These are phyloP conservation scores for Fusarium phyllophilum DNA, from an alignment of 2,329 filamentous ascomycete genomes.

Conservation along the genomic window DNA sequence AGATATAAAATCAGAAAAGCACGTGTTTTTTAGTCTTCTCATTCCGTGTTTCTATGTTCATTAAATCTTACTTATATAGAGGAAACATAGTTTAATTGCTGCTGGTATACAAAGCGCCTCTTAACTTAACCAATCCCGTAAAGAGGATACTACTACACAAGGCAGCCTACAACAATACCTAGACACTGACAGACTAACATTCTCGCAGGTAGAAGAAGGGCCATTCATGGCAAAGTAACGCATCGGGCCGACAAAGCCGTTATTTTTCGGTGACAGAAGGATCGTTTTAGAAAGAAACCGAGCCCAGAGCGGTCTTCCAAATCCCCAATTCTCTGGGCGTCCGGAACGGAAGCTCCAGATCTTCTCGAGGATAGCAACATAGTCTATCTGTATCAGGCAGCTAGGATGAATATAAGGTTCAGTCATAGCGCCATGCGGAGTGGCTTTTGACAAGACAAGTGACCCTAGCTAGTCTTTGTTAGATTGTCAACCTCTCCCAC, in stretches of 20 bases:
- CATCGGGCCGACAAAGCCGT: not conserved
- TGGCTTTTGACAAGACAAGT: not conserved
- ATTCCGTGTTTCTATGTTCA: too few species aligned
- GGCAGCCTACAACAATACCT: too few species aligned
- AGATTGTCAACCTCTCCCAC: not conserved
- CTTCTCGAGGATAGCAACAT: not conserved
- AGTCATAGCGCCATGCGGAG: not conserved
- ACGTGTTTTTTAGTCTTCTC: too few species aligned
- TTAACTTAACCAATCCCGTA: accelerated
- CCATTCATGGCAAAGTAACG: too few species aligned
- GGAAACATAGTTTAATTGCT: too few species aligned
- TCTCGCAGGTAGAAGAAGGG: not conserved
- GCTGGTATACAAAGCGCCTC: too few species aligned
- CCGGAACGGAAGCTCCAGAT: not conserved
- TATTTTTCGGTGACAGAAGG: too few species aligned
- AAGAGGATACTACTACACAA: too few species aligned
- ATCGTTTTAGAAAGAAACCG: not conserved
- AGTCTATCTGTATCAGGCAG: not conserved
- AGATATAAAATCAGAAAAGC: too few species aligned
- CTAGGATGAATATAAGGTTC: not conserved
- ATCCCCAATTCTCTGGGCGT: too few species aligned
- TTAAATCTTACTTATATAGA: too few species aligned
- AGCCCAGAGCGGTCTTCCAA: not conserved
- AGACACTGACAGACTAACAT: not conserved
- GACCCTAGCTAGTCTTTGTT: not conserved